Base-by-base conservation (phyloP, 2,329 filamentous ascomycete species). In the Penicillium glabrum region DNA sequence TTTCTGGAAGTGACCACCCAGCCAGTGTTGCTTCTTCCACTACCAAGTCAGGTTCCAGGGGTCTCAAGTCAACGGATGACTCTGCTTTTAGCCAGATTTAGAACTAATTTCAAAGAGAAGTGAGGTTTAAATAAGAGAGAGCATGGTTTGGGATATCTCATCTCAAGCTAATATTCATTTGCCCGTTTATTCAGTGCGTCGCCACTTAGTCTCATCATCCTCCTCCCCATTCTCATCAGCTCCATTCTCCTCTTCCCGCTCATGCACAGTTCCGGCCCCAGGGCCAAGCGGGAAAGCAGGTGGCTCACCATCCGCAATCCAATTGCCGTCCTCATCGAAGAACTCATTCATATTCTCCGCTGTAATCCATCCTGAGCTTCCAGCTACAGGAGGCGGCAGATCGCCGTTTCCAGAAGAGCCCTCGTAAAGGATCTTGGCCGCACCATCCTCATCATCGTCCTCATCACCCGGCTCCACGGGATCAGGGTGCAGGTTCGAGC, bases 321-420 rank as follows among this genome's bases (percentile, higher is more conserved):
- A 93, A 69, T 93, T 92, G 3, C 91, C 91, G 9, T 92, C 83
- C 60, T 83, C 86, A 66, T 95, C 90, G 73, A 95, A 90, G 69
- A 86, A 96, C 64, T 96, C 85, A 61, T 89, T 81, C 71, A 96
- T 87, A 67, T 97, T 98, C 55, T 96, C 93, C 9, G 90, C 89
- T 16, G 93, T 98, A 69, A 98, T 80, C 79, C 79, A 81, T 9
- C 79, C 79, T 1, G 77, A 79, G 55, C 79, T 80, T 16, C 79
- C 78, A 35, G 75, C 77, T 66, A 81, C 72, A 3, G 79, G 75
- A 33, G 79, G 78, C 29, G 79, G 79, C 44, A 81, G 54, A 3
- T 72, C 77, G 2, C 75, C 74, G 45, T 71, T 67, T 35, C 52
- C 78, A 58, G 8, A 31, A 37, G 33, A 16, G 26, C 54, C 51